phyloP scores from a whole-genome alignment of 78 protist genomes.

The Speleostelium caveatum region DNA sequence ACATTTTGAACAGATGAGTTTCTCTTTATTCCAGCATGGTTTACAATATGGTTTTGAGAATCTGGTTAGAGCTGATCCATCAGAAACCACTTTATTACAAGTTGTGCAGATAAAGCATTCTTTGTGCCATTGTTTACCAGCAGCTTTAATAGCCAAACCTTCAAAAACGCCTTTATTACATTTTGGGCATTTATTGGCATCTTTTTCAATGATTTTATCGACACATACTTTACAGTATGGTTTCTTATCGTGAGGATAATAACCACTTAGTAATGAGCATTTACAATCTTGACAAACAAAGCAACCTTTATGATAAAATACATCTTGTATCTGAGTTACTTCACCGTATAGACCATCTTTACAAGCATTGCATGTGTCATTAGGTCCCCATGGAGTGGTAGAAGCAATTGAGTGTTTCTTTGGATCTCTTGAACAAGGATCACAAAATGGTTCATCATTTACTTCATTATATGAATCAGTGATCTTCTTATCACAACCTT shows the following conservation, averaged over 20 bases:
- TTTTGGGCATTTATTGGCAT: background rate
- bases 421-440: conserved; percentile 14
- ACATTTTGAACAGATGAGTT: conserved; percentile 16
- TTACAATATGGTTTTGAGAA: conserved; percentile 52
- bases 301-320: conserved; percentile 36
- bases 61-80: conserved; percentile 11
- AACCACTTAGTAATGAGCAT: conserved; percentile 31
- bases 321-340: conserved; percentile 11
- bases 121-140: conserved; percentile 24
- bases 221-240: conserved; percentile 39
- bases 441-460: conserved; percentile 35
- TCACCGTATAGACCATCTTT: background rate
- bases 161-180: conserved; percentile 30
- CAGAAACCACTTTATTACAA: conserved; percentile 13
- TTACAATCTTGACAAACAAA: conserved; percentile 17
- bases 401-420: background rate
- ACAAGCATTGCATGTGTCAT: conserved; percentile 45
- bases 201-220: background rate
- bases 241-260: conserved; percentile 18
- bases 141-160: conserved; percentile 21
- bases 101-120: conserved; percentile 12
- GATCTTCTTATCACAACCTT: conserved; percentile 7
- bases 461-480: conserved; percentile 28
- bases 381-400: conserved; percentile 10
- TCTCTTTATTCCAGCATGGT: background rate